phyloP scores from a whole-genome alignment of 306 rosid species.

The Casuarina equisetifolia region DNA sequence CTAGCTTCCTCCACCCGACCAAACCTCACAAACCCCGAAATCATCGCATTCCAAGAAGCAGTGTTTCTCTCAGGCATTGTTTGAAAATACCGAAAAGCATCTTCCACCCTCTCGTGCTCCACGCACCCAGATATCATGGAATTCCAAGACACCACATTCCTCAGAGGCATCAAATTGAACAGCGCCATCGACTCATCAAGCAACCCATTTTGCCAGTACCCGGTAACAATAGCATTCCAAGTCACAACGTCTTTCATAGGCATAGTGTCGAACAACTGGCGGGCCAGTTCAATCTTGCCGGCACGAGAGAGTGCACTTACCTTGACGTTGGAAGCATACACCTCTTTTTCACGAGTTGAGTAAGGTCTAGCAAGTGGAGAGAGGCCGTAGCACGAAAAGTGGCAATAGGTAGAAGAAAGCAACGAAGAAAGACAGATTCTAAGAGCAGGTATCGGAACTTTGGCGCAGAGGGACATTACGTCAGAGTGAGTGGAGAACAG shows the following conservation, averaged over 20 bases:
- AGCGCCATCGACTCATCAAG: slow-evolving; percentile 24
- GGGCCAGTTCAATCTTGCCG: slow-evolving; percentile 29
- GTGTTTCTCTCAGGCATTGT: slow-evolving; percentile 35
- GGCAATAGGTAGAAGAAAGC: background rate
- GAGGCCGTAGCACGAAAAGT: slow-evolving; percentile 7
- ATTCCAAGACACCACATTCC: slow-evolving; percentile 55
- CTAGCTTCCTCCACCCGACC: too few species aligned
- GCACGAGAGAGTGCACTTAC: slow-evolving; percentile 33
- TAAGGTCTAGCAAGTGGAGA: background rate
- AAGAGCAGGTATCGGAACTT: slow-evolving; percentile 18
- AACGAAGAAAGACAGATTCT: background rate
- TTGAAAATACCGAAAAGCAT: slow-evolving; percentile 36
- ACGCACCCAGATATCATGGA: slow-evolving; percentile 47
- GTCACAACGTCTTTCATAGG: slow-evolving; percentile 42
- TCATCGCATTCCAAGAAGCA: slow-evolving; percentile 56
- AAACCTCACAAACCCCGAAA: background rate
- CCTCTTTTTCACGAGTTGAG: slow-evolving; percentile 26
- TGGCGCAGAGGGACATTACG: background rate
- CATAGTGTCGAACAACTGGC: slow-evolving; percentile 51
- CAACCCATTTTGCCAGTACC: slow-evolving; percentile 44
- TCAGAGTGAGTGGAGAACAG: background rate
- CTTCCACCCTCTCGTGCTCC: slow-evolving; percentile 43
- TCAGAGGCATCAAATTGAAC: slow-evolving; percentile 43
- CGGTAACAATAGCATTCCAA: slow-evolving; percentile 53
- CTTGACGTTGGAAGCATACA: slow-evolving; percentile 35